phyloP scores from a whole-genome alignment of 148 eudicot species.

The Agrostemma githago region DNA sequence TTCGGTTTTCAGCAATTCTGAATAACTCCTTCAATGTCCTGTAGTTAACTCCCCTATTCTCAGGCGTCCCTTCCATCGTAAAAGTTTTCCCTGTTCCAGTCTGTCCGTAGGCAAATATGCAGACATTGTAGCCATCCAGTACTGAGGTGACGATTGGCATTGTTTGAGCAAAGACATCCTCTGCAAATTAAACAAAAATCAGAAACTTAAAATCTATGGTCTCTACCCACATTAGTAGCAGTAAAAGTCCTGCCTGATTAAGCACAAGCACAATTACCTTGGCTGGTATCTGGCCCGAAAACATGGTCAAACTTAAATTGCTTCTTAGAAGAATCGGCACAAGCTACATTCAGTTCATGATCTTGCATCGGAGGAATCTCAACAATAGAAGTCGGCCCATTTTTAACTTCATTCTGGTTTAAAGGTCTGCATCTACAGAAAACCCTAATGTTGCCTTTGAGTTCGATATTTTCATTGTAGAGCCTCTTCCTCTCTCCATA shows the following conservation, averaged over 20 bases:
- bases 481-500: conserved; percentile 71
- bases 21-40: conserved; percentile 80
- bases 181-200: conserved; percentile 41
- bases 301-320: conserved; percentile 95
- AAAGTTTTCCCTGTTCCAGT: conserved; percentile 98
- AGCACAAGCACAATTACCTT: conserved; percentile 46
- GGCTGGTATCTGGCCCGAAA: conserved; percentile 65
- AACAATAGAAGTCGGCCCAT: conserved; percentile 55
- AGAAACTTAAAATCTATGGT: conserved; percentile 7
- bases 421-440: conserved; percentile 90
- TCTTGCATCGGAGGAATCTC: conserved; percentile 70
- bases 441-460: conserved; percentile 93
- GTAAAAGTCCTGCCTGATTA: neutral
- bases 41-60: conserved; percentile 90
- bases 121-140: conserved; percentile 85
- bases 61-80: conserved; percentile 95
- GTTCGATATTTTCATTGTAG: conserved; percentile 95
- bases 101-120: conserved; percentile 97
- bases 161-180: conserved; percentile 66
- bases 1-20: conserved; percentile 53
- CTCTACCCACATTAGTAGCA: neutral
- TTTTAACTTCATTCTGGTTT: conserved; percentile 56
- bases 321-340: conserved; percentile 77
- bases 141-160: conserved; percentile 76
- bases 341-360: conserved; percentile 58